phyloP scores from a whole-genome alignment of 805 yeast genomes.

The Starmerella bacillaris region DNA sequence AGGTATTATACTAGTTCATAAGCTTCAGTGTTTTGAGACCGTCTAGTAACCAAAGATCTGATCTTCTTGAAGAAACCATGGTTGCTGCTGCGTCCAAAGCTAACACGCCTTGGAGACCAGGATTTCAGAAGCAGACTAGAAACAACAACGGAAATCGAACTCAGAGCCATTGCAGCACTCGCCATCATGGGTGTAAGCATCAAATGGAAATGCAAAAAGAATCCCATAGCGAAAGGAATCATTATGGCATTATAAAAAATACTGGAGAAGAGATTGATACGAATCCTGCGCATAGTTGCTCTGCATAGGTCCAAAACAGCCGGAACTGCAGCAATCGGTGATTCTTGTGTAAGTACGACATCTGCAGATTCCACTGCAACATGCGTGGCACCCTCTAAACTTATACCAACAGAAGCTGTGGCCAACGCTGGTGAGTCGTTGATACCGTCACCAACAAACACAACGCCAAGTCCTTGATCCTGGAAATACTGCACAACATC shows the following conservation, averaged over 20 bases:
- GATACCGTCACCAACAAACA: constrained; percentile 94
- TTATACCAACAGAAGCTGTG: constrained; percentile 73
- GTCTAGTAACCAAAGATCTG: no score
- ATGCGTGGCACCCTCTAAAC: constrained; percentile 84
- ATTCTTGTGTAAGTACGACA: constrained; percentile 40
- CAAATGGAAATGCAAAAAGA: constrained; percentile 58
- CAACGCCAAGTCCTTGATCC: constrained; percentile 39
- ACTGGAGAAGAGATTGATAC: constrained; percentile 72
- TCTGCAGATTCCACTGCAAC: constrained; percentile 96
- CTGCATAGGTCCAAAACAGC: constrained; percentile 49
- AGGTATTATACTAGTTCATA: no score
- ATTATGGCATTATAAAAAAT: constrained; percentile 63
- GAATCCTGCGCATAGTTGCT: constrained; percentile 56
- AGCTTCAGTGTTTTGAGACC: no score
- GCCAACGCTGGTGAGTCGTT: constrained; percentile 95
- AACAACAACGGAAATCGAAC: constrained; percentile 73
- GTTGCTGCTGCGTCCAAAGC: no score
- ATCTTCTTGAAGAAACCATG: no score
- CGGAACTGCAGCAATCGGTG: constrained; percentile 25
- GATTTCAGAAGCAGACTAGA: constrained; percentile 57
- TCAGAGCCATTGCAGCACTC: constrained; percentile 82
- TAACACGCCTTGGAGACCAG: no score
- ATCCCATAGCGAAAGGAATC: constrained; percentile 95
- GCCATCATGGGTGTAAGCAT: constrained; percentile 73
- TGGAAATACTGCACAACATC: constrained; percentile 33